Percentiles rank a stretch among this genome's conserved stretches.
phyloP scores from a whole-genome alignment of 805 yeast species.

The Phaffomyces thermotolerans region DNA sequence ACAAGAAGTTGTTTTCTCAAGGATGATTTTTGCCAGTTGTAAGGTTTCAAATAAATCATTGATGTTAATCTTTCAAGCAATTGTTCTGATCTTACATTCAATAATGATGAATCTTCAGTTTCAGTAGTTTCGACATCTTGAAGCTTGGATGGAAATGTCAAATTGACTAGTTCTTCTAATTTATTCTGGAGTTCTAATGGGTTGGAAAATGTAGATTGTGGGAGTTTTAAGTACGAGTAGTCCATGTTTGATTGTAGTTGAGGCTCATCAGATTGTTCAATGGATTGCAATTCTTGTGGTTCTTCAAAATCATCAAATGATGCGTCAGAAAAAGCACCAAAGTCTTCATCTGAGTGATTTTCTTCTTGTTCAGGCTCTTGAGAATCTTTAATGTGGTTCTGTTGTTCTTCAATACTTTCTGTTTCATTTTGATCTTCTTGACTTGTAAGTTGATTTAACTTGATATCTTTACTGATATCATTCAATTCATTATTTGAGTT shows the following conservation, averaged over 20 bases:
- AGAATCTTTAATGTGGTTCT: background rate
- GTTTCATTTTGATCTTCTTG: too few relatives aligned
- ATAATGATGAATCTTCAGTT: constrained; percentile 8
- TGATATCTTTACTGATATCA: too few relatives aligned
- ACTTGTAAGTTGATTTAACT: too few relatives aligned
- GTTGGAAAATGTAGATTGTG: constrained; percentile 12
- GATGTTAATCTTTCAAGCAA: constrained; percentile 42
- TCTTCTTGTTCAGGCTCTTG: background rate
- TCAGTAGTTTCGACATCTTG: background rate
- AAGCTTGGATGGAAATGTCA: constrained; percentile 8
- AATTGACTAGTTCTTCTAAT: constrained; percentile 5
- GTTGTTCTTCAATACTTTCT: too few relatives aligned
- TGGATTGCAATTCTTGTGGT: constrained; percentile 6
- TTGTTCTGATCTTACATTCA: constrained; percentile 30
- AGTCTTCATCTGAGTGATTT: constrained; percentile 24
- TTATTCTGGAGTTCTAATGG: constrained; percentile 4
- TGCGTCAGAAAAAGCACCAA: constrained; percentile 29
- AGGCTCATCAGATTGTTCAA: background rate
- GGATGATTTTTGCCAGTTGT: constrained; percentile 64
- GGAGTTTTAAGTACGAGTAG: constrained; percentile 2
- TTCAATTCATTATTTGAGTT: too few relatives aligned
- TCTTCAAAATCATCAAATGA: constrained; percentile 27
- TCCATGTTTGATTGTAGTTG: background rate
- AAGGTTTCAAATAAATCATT: constrained; percentile 43
- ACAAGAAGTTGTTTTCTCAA: constrained; percentile 57